These are phyloP conservation scores for Ophiostoma sp. DNA, from an alignment of 2,329 filamentous ascomycete species.

Conservation along the genomic window DNA sequence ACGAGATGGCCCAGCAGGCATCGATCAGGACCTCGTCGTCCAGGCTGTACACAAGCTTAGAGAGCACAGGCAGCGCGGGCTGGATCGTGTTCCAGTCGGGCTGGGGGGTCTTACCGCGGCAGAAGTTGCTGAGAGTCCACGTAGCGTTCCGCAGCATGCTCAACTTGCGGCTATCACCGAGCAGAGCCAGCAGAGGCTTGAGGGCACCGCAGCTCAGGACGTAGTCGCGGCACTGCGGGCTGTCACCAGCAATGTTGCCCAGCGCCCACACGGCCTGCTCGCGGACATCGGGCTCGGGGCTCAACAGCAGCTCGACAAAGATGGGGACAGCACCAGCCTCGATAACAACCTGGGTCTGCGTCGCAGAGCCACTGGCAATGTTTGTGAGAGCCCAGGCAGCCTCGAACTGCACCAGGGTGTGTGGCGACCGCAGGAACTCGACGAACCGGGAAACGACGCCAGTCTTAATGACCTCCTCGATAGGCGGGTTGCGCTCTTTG, in stretches of 20 bases:
- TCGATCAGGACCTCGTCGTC: slow-evolving; percentile 98
- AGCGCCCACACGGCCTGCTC: slow-evolving; percentile 99
- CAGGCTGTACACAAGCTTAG: slow-evolving; percentile 97
- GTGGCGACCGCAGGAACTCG: slow-evolving; percentile 95
- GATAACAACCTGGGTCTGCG: slow-evolving; percentile 98
- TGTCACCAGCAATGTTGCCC: slow-evolving; percentile 98
- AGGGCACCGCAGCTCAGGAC: slow-evolving; percentile 89
- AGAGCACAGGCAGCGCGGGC: slow-evolving; percentile 88
- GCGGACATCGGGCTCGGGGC: slow-evolving; percentile 94
- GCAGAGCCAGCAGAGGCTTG: slow-evolving; percentile 81
- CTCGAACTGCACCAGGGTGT: slow-evolving; percentile 98
- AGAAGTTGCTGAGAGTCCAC: slow-evolving; percentile 99
- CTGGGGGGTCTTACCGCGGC: slow-evolving; percentile 98
- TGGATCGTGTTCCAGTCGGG: slow-evolving; percentile 96
- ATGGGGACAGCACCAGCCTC: slow-evolving; percentile 97
- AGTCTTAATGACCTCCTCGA: slow-evolving; percentile 99
- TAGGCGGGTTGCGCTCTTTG: slow-evolving; percentile 98
- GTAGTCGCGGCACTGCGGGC: slow-evolving; percentile 95
- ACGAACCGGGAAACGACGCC: slow-evolving; percentile 97
- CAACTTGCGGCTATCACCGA: slow-evolving; percentile 96
- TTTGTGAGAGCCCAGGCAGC: slow-evolving; percentile 99
- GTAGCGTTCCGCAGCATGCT: slow-evolving; percentile 99
- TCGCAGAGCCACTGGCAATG: slow-evolving; percentile 95
- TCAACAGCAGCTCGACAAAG: slow-evolving; percentile 92
- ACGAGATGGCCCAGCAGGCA: slow-evolving; percentile 99